Conservation (phyloP, 176 grass and related monocot genomes). For the Aegilops speltoides region DNA sequence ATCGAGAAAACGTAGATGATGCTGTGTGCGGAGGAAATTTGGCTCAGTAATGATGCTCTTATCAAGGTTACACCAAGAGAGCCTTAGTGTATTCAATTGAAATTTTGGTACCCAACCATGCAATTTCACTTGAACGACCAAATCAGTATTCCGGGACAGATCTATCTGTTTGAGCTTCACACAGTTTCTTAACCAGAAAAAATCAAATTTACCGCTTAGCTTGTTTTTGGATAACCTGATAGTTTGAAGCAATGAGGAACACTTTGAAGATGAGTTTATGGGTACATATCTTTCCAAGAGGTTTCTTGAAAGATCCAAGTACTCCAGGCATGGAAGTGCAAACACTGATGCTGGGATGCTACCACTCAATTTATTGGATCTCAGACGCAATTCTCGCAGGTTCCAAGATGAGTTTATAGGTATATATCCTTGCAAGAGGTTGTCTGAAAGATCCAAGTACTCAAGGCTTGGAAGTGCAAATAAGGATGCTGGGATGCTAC, state of each 20-base stretch:
- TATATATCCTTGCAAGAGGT: neutral
- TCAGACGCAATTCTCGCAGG: conserved; percentile 12
- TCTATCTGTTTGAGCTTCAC: neutral
- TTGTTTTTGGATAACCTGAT: neutral
- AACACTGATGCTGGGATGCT: neutral
- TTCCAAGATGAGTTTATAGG: neutral
- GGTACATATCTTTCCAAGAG: conserved; percentile 16
- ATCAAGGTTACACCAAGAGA: too few species aligned
- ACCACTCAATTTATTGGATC: neutral
- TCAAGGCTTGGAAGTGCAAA: neutral
- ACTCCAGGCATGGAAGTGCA: neutral
- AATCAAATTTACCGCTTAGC: neutral
- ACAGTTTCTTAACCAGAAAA: neutral
- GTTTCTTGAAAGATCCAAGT: conserved; percentile 21
- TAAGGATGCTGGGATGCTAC: neutral
- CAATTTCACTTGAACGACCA: conserved; percentile 10
- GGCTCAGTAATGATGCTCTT: too few species aligned
- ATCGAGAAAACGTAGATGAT: too few species aligned
- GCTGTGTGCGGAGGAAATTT: too few species aligned
- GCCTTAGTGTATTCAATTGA: conserved; percentile 1
- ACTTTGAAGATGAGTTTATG: neutral
- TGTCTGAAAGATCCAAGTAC: conserved; percentile 7
- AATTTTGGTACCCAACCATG: conserved; percentile 19
- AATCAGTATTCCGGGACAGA: conserved; percentile 17
- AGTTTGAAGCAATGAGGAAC: neutral